These are phyloP conservation scores for Castanea mollissima DNA, from an alignment of 306 rosid species.

Conservation along the genomic window DNA sequence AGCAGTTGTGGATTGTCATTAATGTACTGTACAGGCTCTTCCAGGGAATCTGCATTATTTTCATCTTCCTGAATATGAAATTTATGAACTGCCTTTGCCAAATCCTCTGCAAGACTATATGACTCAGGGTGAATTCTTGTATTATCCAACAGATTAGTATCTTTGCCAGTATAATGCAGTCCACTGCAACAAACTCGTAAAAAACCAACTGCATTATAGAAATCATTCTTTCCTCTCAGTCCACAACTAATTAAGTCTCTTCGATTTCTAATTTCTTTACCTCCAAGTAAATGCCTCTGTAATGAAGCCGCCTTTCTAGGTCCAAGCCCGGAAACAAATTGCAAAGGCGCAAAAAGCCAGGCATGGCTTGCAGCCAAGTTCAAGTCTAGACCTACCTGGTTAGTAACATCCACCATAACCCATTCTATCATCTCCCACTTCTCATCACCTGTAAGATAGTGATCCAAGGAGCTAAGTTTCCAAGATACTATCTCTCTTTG, in stretches of 20 bases:
- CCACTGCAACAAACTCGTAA: constrained; percentile 29
- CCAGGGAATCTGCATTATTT: constrained; percentile 19
- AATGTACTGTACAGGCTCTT: constrained; percentile 33
- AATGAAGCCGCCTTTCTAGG: constrained; percentile 36
- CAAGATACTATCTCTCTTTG: constrained; percentile 38
- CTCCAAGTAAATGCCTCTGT: constrained; percentile 32
- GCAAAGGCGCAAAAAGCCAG: constrained; percentile 52
- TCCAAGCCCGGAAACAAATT: constrained; percentile 52
- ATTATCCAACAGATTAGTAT: constrained; percentile 29
- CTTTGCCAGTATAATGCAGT: constrained; percentile 23
- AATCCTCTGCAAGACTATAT: constrained; percentile 41
- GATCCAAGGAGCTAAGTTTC: constrained; percentile 37
- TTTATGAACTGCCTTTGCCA: constrained; percentile 37
- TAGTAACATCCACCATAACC: constrained; percentile 45
- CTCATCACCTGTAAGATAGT: constrained; percentile 40
- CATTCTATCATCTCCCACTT: constrained; percentile 46
- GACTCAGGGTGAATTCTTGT: constrained; percentile 59
- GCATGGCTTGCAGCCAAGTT: constrained; percentile 34
- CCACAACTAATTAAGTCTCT: constrained; percentile 40
- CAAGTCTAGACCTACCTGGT: constrained; percentile 51
- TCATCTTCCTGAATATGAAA: constrained; percentile 1
- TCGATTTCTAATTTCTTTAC: constrained; percentile 26
- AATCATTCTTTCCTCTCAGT: constrained; percentile 35
- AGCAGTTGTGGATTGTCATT: constrained; percentile 37
- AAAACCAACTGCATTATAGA: constrained; percentile 51